Evolutionary conservation across 2,329 filamentous ascomycete genomes (phyloP).

Genomic region (Mycocentrospora acerina): DNA sequence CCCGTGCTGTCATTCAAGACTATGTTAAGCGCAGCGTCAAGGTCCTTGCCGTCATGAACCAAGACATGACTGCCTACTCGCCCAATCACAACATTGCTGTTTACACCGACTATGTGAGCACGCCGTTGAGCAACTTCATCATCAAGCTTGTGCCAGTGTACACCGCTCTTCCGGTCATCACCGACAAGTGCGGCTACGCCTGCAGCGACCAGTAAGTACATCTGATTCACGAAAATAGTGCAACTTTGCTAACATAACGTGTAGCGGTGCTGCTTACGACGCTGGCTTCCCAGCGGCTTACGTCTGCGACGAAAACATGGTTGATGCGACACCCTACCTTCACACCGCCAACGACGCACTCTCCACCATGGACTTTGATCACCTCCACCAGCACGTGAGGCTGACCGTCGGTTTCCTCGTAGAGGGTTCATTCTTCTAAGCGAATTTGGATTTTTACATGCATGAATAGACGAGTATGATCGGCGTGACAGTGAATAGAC

Average conservation of each 20-base stretch:
- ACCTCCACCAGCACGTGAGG: constrained; percentile 84
- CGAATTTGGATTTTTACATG: too few species aligned
- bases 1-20: constrained; percentile 77
- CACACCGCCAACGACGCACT: constrained; percentile 68
- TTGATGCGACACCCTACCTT: constrained; percentile 62
- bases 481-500: too few species aligned
- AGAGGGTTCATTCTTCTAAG: constrained; percentile 69
- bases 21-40: constrained; percentile 63
- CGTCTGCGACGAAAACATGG: constrained; percentile 70
- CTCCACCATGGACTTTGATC: constrained; percentile 72
- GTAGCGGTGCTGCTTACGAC: constrained; percentile 63
- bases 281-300: constrained; percentile 71
- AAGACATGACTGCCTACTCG: constrained; percentile 79
- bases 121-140: constrained; percentile 39
- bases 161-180: constrained; percentile 66
- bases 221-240: constrained; percentile 38
- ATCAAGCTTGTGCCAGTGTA: constrained; percentile 35
- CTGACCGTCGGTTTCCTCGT: constrained; percentile 79
- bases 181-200: constrained; percentile 81
- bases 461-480: too few species aligned
- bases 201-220: constrained; percentile 62
- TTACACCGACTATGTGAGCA: constrained; percentile 80
- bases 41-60: constrained; percentile 91
- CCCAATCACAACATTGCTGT: constrained; percentile 62
- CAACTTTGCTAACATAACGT: background rate